These are phyloP conservation scores for Alternaria atra DNA, from an alignment of 2,329 filamentous ascomycete species.

Conservation along the genomic window DNA sequence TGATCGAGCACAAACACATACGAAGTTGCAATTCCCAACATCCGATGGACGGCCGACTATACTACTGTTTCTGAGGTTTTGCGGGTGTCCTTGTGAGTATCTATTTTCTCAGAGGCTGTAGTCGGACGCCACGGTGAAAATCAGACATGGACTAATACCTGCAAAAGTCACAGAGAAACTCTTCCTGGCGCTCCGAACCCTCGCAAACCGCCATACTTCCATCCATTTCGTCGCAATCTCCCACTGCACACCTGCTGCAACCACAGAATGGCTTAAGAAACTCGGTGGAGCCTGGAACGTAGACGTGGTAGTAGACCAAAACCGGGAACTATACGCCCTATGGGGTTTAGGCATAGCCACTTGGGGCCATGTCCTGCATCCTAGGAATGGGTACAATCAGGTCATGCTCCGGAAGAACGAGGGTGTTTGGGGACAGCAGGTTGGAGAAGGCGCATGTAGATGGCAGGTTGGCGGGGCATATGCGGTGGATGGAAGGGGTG, in stretches of 20 bases:
- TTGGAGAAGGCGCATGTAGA: conserved; percentile 47
- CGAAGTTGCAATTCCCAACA: conserved; percentile 44
- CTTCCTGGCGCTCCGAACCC: conserved; percentile 64
- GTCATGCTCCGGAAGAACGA: conserved; percentile 47
- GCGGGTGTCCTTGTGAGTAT: conserved; percentile 48
- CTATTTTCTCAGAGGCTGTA: not conserved
- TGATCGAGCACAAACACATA: conserved; percentile 36
- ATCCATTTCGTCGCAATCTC: conserved; percentile 68
- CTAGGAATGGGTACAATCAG: conserved; percentile 49
- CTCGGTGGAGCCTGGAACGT: conserved; percentile 67
- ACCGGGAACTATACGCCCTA: conserved; percentile 65
- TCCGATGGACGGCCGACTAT: conserved; percentile 43
- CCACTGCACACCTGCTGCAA: conserved; percentile 66
- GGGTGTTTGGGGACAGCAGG: conserved; percentile 46
- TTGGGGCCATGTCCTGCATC: conserved; percentile 47
- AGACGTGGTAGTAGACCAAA: conserved; percentile 65
- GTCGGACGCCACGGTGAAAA: not conserved
- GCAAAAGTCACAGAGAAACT: conserved; percentile 55
- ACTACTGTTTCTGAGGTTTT: conserved; percentile 45
- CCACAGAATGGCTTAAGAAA: conserved; percentile 65
- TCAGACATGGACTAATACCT: conserved; percentile 9
- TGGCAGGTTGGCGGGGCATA: conserved; percentile 49
- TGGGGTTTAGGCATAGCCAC: conserved; percentile 65
- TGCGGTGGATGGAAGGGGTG: conserved; percentile 43
- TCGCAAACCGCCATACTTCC: conserved; percentile 62